Conservation (phyloP, 1,284 basidiomycete genomes). For the Pseudozyma hubeiensis region DNA sequence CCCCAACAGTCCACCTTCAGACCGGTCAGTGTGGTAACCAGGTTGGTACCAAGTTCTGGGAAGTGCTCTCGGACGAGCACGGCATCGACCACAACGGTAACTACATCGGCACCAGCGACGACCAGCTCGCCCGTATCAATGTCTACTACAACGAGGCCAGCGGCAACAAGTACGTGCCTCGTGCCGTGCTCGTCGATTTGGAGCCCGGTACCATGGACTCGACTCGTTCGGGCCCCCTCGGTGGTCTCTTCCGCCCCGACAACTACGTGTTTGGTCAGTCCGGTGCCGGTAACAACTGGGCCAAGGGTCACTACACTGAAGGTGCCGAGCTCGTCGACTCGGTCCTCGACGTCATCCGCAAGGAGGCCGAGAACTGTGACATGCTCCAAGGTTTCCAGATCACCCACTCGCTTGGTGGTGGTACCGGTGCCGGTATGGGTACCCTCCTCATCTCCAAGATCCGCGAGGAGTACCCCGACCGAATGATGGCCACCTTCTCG, state of each 20-base stretch:
- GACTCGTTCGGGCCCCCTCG: slow-evolving; percentile 76
- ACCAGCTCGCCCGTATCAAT: slow-evolving; percentile 94
- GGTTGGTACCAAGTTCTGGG: slow-evolving; percentile 92
- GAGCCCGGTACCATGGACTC: slow-evolving; percentile 89
- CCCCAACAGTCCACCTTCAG: slow-evolving; percentile 65
- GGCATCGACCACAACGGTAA: slow-evolving; percentile 88
- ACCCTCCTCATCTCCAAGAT: slow-evolving; percentile 68
- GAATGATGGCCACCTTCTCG: slow-evolving; percentile 93
- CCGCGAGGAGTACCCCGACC: slow-evolving; percentile 72
- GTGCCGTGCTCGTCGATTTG: slow-evolving; percentile 88
- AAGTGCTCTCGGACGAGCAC: slow-evolving; percentile 95
- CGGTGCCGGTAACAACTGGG: slow-evolving; percentile 90
- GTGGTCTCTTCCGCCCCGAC: slow-evolving; percentile 85
- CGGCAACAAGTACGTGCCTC: slow-evolving; percentile 85
- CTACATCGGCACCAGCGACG: slow-evolving; percentile 91
- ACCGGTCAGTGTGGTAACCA: slow-evolving; percentile 70
- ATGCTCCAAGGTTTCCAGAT: slow-evolving; percentile 93
- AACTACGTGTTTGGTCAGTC: slow-evolving; percentile 76
- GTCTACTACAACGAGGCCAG: slow-evolving; percentile 69
- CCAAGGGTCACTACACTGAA: slow-evolving; percentile 74
- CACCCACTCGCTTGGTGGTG: slow-evolving; percentile 91
- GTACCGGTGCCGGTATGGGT: slow-evolving; percentile 70
- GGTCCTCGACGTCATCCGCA: slow-evolving; percentile 74
- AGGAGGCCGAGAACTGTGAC: slow-evolving; percentile 79
- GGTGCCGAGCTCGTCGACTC: slow-evolving; percentile 87